phyloP scores from a whole-genome alignment of 345 rosid species.

The Laguncularia racemosa region DNA sequence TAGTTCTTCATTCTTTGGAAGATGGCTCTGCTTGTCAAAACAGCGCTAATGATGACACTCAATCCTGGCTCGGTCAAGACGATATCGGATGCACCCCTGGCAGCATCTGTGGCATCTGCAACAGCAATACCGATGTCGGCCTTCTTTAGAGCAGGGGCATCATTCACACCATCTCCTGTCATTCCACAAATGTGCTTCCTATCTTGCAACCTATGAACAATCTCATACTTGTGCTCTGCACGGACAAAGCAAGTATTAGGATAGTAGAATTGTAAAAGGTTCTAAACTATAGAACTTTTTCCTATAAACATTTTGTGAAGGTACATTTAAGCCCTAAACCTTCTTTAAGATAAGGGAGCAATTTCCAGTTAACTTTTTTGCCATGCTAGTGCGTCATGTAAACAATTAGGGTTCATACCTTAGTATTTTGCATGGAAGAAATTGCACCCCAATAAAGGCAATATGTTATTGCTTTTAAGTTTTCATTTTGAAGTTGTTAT shows the following conservation, averaged over 20 bases:
- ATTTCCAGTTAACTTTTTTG: no score
- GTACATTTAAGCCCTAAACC: no score
- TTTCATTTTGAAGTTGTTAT: background rate
- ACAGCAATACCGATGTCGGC: slow-evolving; percentile 85
- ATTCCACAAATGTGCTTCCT: slow-evolving; percentile 76
- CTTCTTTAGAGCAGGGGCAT: slow-evolving; percentile 77
- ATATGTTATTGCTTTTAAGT: no score
- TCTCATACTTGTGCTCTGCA: slow-evolving; percentile 74
- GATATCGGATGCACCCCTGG: slow-evolving; percentile 73
- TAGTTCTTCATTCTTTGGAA: slow-evolving; percentile 94
- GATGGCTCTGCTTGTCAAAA: slow-evolving; percentile 73
- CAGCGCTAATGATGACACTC: slow-evolving; percentile 70
- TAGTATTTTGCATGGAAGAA: no score
- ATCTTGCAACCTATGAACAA: slow-evolving; percentile 68
- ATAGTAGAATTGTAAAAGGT: background rate
- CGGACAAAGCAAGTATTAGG: background rate
- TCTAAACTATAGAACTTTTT: no score
- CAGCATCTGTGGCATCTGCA: slow-evolving; percentile 80
- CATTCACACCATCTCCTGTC: slow-evolving; percentile 89
- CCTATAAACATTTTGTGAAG: no score
- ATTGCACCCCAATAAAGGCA: no score
- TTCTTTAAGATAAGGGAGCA: no score
- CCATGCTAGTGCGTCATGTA: no score
- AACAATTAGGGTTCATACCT: no score
- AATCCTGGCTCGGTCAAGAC: slow-evolving; percentile 77